Conservation (phyloP, 1,284 basidiomycete species). For the Puccinia triticina region DNA sequence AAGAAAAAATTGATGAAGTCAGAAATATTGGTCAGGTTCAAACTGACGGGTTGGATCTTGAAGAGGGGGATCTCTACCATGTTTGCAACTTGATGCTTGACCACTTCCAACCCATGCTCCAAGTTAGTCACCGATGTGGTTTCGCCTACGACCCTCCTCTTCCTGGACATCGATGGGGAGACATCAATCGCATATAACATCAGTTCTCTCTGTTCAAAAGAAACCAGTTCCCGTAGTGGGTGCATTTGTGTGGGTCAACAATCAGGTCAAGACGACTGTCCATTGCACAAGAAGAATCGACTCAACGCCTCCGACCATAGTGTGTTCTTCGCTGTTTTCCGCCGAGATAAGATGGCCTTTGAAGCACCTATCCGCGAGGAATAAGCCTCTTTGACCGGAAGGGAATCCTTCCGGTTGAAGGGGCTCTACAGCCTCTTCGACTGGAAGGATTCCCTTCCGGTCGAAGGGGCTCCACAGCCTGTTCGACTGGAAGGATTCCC, state of each 20-base stretch:
- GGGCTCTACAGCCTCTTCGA: too few species aligned
- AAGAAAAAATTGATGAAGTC: neutral
- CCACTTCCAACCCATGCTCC: slow-evolving; percentile 36
- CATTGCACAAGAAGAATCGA: neutral
- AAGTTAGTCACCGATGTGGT: slow-evolving; percentile 23
- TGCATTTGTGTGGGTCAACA: neutral
- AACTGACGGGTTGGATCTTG: neutral
- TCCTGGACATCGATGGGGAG: slow-evolving; percentile 33
- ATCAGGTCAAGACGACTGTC: neutral
- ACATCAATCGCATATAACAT: slow-evolving; percentile 39
- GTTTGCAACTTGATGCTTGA: slow-evolving; percentile 38
- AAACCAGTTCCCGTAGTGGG: neutral
- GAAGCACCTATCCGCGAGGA: neutral
- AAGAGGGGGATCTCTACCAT: slow-evolving; percentile 18
- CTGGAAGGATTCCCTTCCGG: too few species aligned
- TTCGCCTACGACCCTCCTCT: neutral
- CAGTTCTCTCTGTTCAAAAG: slow-evolving; percentile 30
- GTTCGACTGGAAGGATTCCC: too few species aligned
- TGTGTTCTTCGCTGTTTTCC: neutral
- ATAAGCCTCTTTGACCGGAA: too few species aligned
- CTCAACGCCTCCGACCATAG: slow-evolving; percentile 5
- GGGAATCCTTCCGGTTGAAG: too few species aligned
- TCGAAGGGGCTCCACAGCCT: too few species aligned
- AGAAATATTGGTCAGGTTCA: neutral
- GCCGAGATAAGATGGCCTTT: neutral